Base-by-base conservation (phyloP, 2,329 filamentous ascomycete genomes). In the Purpureocillium lavendulum region DNA sequence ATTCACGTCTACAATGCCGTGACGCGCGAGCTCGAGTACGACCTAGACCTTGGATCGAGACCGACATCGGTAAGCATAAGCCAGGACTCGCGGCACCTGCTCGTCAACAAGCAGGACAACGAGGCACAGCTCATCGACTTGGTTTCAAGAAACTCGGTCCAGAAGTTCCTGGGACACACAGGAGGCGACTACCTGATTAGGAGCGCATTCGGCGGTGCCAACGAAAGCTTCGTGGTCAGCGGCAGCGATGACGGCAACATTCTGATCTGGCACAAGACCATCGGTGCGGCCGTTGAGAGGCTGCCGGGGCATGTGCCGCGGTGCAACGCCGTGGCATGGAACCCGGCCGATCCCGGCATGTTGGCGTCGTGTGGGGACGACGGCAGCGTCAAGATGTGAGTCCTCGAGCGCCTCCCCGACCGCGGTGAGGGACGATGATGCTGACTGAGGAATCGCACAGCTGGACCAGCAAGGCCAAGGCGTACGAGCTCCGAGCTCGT, bases 281-380 rank as follows among this genome's bases (percentile, higher is more conserved):
- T 84, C 29, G 87, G 87, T 6, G 70, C 74, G 6, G 70, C 83
- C 1, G 78, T 98, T 6, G 85, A 88, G 54, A 81, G 77, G 35
- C 67, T 97, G 3, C 73, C 79, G 26, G 89, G 81, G 0, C 90
- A 97, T 51, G 66, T 69, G 7, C 73, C 75, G 11, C 82, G 87
- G 28, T 90, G 92, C 47, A 97, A 96, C 57, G 77, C 87, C 7
- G 84, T 94, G 30, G 75, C 83, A 16, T 98, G 92, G 90, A 92
- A 90, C 53, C 89, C 92, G 1, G 72, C 67, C 10, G 78, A 96
- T 54, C 80, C 87, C 1, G 77, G 77, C 45, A 82, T 96, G 68
- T 87, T 96, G 61, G 92, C 88, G 13, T 90, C 88, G 11, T 90
- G 86, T 42, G 89, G 90, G 14, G 92, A 98, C 58, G 92, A 97